These are phyloP conservation scores for Albugo candida DNA, from an alignment of 352 stramenopile genomes.

Conservation along the genomic window DNA sequence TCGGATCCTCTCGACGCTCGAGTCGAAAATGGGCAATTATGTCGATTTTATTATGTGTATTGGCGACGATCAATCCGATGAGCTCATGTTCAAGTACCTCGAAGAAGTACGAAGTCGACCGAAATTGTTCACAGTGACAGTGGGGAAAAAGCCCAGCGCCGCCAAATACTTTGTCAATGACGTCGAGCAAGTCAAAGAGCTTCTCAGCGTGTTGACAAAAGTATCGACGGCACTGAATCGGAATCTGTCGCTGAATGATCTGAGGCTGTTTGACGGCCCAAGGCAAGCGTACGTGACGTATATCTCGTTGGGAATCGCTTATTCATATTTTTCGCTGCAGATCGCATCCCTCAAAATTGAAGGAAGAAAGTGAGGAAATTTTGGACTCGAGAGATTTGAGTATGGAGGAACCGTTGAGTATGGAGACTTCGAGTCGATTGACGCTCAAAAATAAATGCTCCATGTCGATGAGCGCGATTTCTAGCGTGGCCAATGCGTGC, in stretches of 20 bases:
- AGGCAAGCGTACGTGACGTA: constrained; percentile 15
- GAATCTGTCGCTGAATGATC: constrained; percentile 72
- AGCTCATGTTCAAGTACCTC: constrained; percentile 92
- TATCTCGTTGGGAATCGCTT: neutral
- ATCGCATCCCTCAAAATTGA: neutral
- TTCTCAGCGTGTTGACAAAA: constrained; percentile 77
- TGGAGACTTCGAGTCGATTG: neutral
- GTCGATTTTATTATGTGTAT: constrained; percentile 95
- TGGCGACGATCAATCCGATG: constrained; percentile 96
- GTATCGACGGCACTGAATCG: constrained; percentile 66
- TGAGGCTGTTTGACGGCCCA: constrained; percentile 38
- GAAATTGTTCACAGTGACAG: constrained; percentile 89
- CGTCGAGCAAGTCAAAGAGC: constrained; percentile 89
- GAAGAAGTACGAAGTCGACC: constrained; percentile 38
- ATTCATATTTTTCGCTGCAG: neutral
- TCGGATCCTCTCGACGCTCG: constrained; percentile 85
- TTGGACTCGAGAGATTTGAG: neutral
- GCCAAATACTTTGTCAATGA: constrained; percentile 97
- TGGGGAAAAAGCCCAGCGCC: constrained; percentile 96
- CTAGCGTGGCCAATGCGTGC: constrained; percentile 21
- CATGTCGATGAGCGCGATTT: constrained; percentile 76
- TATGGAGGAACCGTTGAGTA: neutral
- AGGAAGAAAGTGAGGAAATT: neutral
- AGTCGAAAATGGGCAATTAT: constrained; percentile 35
- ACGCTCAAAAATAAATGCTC: constrained; percentile 18